These are phyloP conservation scores for Podospora appendiculata DNA, from an alignment of 495 filamentous ascomycete species.

Conservation along the genomic window DNA sequence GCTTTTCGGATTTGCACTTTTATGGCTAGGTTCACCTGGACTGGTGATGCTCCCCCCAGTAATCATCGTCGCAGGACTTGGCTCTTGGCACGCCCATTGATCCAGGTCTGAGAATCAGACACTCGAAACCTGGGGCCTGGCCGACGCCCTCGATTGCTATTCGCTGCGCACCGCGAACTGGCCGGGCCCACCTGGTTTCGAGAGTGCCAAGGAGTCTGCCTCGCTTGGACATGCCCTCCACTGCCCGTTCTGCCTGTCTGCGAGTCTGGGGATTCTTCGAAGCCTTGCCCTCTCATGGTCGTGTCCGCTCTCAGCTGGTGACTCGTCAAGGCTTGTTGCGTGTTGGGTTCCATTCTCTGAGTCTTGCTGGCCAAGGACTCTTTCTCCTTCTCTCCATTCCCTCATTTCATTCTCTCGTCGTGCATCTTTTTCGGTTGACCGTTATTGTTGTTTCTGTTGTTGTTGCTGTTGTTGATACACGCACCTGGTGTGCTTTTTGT, in stretches of 20 bases:
- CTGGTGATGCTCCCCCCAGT: no score
- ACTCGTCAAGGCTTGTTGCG: no score
- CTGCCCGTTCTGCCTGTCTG: neutral
- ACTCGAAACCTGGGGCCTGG: no score
- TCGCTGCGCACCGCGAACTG: no score
- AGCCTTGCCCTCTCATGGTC: no score
- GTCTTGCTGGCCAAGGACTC: neutral
- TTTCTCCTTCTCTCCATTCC: slow-evolving; percentile 6
- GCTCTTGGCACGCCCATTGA: neutral
- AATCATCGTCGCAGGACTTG: no score
- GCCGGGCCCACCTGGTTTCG: neutral
- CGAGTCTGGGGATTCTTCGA: no score
- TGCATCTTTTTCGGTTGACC: slow-evolving; percentile 7
- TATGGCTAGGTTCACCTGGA: neutral
- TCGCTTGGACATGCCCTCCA: slow-evolving; percentile 1
- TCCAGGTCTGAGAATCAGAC: no score
- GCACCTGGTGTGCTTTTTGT: slow-evolving; percentile 33
- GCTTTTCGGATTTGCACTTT: neutral
- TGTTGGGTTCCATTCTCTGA: neutral
- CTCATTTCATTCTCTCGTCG: neutral
- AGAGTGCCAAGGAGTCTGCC: neutral
- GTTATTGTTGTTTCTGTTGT: slow-evolving; percentile 11
- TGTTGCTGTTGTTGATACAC: slow-evolving; percentile 4
- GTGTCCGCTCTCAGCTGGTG: no score
- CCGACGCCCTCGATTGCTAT: no score